Conservation (phyloP, 768 basidiomycete species). For the Cystoderma amianthinum region DNA sequence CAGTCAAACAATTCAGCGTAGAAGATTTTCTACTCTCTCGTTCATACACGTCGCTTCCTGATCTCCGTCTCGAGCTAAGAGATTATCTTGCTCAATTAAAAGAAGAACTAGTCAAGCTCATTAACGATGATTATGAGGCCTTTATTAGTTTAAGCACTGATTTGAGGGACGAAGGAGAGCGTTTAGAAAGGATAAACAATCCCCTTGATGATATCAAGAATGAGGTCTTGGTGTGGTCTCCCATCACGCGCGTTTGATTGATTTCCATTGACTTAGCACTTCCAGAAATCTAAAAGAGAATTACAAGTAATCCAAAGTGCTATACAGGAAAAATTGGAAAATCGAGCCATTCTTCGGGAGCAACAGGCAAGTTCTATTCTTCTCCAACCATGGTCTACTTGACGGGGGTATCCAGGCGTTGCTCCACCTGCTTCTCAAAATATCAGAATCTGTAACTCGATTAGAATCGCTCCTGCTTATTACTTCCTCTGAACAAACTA, state of each 20-base stretch:
- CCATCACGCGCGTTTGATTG: neutral
- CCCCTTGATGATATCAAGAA: constrained; percentile 60
- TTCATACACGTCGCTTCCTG: constrained; percentile 77
- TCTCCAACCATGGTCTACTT: constrained; percentile 1
- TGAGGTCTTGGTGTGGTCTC: constrained; percentile 56
- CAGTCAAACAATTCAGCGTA: constrained; percentile 63
- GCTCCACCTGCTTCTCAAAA: constrained; percentile 81
- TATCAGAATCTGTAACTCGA: constrained; percentile 86
- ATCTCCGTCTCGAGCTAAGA: constrained; percentile 81
- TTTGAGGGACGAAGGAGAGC: constrained; percentile 73
- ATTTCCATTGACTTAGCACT: neutral
- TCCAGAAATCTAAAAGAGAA: constrained; percentile 54
- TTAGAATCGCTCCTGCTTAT: constrained; percentile 83
- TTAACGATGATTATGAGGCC: constrained; percentile 97
- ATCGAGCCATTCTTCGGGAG: constrained; percentile 71
- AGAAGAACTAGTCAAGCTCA: constrained; percentile 90
- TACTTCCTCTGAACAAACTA: constrained; percentile 39
- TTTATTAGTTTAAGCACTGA: constrained; percentile 96
- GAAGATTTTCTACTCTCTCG: constrained; percentile 87
- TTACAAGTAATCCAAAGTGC: constrained; percentile 63
- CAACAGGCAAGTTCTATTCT: constrained; percentile 56
- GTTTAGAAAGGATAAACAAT: constrained; percentile 58
- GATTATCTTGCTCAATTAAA: constrained; percentile 80
- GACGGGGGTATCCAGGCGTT: constrained; percentile 45
- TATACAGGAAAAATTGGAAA: constrained; percentile 72